Base-by-base conservation (phyloP, 2,329 filamentous ascomycete genomes). In the Thielaviopsis musarum region DNA sequence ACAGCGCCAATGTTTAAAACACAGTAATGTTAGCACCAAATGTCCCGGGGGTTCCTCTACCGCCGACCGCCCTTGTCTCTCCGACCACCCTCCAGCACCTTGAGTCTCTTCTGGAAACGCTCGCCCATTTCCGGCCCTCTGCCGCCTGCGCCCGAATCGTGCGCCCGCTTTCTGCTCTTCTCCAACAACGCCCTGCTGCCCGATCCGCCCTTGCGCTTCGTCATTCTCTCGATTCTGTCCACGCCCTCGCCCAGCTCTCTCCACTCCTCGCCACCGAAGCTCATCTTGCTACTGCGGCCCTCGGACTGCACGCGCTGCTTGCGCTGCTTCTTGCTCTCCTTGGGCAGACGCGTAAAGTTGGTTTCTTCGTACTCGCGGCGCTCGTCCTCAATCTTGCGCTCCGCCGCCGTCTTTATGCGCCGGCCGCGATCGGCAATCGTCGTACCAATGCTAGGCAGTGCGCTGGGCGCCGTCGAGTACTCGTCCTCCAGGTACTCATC, bases 401-500 rank as follows among this genome's bases (percentile, higher is more conserved):
- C 86, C 38, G 82, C 77, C 15, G 83, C 80, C 5, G 87, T 88
- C 76, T 91, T 93, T 67, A 83, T 82, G 69, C 82, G 82, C 63
- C 91, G 82, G 38, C 93, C 93, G 56, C 87, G 84, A 55, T 83
- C 77, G 4, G 85, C 77, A 65, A 96, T 94, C 19, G 88, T 95
- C 60, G 87, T 93, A 62, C 93, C 94, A 66, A 98, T 94, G 65
- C 87, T 94, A 59, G 91, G 90, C 69, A 94, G 81, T 1, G 90
- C 88, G 61, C 88, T 72, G 0, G 93, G 93, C 1, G 88, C 88
- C 5, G 79, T 72, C 0, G 89, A 91, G 61, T 97, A 77, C 70
- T 98, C 93, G 19, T 87, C 83, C 56, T 80, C 82, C 63, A 98
- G 82, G 67, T 94, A 98, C 67, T 97, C 91, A 68, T 97, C 91